phyloP scores from a whole-genome alignment of 1,284 basidiomycete species.

The Laetiporus sulphureus region DNA sequence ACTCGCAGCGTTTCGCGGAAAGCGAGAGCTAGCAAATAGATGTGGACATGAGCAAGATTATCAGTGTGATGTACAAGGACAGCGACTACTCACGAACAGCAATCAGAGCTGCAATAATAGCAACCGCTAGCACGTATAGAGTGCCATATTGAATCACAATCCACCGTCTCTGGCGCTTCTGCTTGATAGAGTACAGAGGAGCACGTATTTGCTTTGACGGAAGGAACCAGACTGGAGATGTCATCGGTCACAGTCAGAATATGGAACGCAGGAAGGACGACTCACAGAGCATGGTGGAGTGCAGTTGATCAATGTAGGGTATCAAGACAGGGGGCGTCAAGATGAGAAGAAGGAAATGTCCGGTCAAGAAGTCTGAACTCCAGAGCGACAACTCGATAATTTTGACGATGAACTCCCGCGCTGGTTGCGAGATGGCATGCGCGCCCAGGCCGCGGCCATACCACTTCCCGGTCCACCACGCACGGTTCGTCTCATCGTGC shows the following conservation, averaged over 20 bases:
- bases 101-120: constrained; percentile 73
- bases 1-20: constrained; percentile 54
- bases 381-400: constrained; percentile 78
- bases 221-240: constrained; percentile 66
- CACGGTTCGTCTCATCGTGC: constrained; percentile 94
- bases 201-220: constrained; percentile 90
- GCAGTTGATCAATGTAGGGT: constrained; percentile 70
- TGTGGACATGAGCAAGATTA: constrained; percentile 8
- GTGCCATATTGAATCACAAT: constrained; percentile 82
- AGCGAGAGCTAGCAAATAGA: constrained; percentile 41
- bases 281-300: constrained; percentile 72
- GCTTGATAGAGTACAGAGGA: constrained; percentile 87
- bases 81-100: constrained; percentile 55
- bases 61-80: constrained; percentile 1
- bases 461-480: constrained; percentile 98
- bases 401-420: constrained; percentile 86
- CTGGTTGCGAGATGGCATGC: constrained; percentile 84
- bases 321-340: constrained; percentile 67
- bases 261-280: constrained; percentile 20
- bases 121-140: constrained; percentile 69
- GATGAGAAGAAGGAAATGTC: constrained; percentile 68
- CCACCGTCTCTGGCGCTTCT: constrained; percentile 80
- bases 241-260: constrained; percentile 13
- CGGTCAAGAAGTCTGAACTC: constrained; percentile 68
- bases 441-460: constrained; percentile 86